Conservation (phyloP, 805 yeast species). For the Monosporozyma unispora region DNA sequence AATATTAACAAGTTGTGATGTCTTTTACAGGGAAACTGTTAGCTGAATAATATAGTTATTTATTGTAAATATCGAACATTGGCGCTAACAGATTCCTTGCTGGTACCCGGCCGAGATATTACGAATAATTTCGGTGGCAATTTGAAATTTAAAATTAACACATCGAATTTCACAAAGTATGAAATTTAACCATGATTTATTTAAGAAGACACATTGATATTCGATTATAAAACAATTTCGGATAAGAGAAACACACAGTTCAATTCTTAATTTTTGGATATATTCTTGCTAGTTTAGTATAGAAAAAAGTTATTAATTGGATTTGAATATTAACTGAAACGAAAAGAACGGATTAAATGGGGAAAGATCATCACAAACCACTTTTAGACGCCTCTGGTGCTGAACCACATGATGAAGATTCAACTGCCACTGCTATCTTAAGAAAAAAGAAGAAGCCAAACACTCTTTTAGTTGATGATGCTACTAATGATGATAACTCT, state of each 20-base stretch:
- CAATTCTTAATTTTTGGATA: not conserved
- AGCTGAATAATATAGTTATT: no score
- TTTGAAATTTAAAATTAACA: not conserved
- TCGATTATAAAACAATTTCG: not conserved
- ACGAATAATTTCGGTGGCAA: conserved; percentile 1
- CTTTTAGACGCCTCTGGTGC: conserved; percentile 63
- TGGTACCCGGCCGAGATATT: conserved; percentile 1
- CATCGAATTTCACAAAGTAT: not conserved
- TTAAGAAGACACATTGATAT: not conserved
- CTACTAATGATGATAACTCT: conserved; percentile 93
- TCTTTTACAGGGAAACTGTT: no score
- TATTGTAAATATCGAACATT: not conserved
- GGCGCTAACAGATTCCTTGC: not conserved
- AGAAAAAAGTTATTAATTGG: not conserved
- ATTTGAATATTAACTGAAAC: not conserved
- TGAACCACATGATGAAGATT: conserved; percentile 46
- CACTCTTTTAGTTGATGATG: conserved; percentile 91
- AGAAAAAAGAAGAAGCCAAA: conserved; percentile 97
- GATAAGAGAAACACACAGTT: not conserved
- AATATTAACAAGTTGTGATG: no score
- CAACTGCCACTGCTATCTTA: conserved; percentile 93
- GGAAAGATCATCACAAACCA: conserved; percentile 35
- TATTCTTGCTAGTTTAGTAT: not conserved
- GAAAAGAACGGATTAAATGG: conserved; percentile 18
- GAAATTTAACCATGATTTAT: not conserved